Base-by-base conservation (phyloP, 1,284 basidiomycete species). In the Ceratobasidium sp. region DNA sequence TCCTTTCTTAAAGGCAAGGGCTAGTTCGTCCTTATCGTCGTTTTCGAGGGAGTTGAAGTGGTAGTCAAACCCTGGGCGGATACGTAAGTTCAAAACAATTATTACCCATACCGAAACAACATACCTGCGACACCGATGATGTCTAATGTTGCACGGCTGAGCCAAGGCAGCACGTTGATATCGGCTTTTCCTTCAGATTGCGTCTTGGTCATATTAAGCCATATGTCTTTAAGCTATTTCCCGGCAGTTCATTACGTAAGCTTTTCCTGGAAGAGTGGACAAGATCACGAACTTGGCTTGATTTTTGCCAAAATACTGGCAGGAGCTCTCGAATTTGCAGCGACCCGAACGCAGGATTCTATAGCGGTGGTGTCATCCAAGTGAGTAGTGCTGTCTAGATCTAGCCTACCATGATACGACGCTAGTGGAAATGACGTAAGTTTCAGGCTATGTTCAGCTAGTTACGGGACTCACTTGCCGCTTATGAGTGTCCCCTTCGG, bases 31-130 rank as follows among this genome's bases (percentile, higher is more conserved):
- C 18, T 53, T 33, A 44, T 53, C 67, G 1, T 55, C 42, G 39
- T 51, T 55, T 5, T 69, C 49, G 20, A 79, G 77, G 12, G n/a
- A 81, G 85, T 86, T 0, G 86, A 85, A n/a, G 84, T 79, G 9
- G 85, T 86, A 69, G 87, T 87, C 26, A 87, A 82, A 76, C 86
- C 86, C 51, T 87, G 80, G 44, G 44, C 44, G 44, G 7, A 63
- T 15, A n/a, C 40, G 26, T 69, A 20, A 20, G 18, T 20, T 61
- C 23, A 26, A 61, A 67, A 20, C 42, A 3, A 56, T 39, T 46
- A n/a, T n/a, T 7, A 4, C 3, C 84, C 80, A 12, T 86, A 82
- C 76, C 87, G 85, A 51, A 85, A 82, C 63, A 82, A 40, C 9
- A 40, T 56, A 67, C 78, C 78, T 18, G 78, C 78, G 26, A 58